Evolutionary conservation across 495 filamentous ascomycete species (phyloP).

Genomic region (Bacidia gigantensis): DNA sequence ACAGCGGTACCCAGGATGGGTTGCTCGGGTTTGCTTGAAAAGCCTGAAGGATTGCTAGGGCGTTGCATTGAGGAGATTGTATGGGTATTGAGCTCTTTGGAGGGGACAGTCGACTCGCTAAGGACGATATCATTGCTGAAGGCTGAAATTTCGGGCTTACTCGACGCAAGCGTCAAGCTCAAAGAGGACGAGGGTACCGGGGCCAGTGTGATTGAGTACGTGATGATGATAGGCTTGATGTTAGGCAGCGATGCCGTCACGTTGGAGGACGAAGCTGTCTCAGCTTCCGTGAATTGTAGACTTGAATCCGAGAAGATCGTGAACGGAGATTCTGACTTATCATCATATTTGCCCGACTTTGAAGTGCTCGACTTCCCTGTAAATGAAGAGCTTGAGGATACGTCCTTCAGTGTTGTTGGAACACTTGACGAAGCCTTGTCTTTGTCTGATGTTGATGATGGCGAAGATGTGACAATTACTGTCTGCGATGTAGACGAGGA

Average conservation of each 20-base stretch:
- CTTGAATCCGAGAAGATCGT: neutral
- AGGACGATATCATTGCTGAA: neutral
- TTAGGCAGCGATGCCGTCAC: neutral
- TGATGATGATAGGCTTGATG: neutral
- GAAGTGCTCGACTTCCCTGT: no score
- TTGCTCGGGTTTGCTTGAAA: conserved; percentile 2
- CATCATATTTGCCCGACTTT: no score
- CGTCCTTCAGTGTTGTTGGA: no score
- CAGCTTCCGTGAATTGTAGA: neutral
- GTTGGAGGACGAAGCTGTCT: neutral
- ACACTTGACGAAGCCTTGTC: no score
- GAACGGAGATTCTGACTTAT: no score
- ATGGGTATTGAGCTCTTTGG: neutral
- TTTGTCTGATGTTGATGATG: no score
- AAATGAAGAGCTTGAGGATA: no score
- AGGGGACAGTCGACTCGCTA: neutral
- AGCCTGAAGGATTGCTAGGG: neutral
- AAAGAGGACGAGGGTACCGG: neutral
- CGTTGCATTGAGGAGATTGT: neutral
- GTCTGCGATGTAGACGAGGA: no score
- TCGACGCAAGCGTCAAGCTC: neutral
- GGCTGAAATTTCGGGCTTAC: neutral
- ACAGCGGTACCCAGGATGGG: neutral
- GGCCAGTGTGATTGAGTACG: neutral
- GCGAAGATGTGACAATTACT: no score